Conservation (phyloP, 805 yeast species). For the Kuraishia ogatae region DNA sequence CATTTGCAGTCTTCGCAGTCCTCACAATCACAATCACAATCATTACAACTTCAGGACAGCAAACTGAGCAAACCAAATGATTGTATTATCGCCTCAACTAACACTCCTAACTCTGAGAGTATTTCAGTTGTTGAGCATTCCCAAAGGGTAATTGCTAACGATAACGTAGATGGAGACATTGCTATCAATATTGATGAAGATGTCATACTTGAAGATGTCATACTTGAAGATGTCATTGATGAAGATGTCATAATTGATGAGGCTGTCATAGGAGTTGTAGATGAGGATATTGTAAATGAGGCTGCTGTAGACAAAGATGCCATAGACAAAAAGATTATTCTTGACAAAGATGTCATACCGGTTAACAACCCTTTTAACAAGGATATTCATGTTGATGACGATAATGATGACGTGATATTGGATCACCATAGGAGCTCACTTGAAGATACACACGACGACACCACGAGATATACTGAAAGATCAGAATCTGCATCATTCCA, state of each 20-base stretch:
- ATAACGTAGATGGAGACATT: neutral
- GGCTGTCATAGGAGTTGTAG: neutral
- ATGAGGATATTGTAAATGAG: neutral
- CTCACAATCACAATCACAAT: no score
- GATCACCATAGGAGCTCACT: neutral
- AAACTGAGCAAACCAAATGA: no score
- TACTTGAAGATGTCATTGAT: no score
- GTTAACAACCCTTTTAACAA: no score
- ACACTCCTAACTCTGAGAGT: no score
- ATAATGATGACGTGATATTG: neutral
- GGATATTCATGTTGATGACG: no score
- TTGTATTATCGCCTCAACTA: no score
- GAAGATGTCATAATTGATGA: neutral
- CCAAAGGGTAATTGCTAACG: neutral
- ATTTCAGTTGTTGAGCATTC: no score
- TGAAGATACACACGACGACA: neutral
- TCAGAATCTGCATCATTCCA: neutral
- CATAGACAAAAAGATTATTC: no score
- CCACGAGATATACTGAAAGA: neutral
- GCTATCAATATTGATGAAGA: neutral
- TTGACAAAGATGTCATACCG: neutral
- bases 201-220: neutral
- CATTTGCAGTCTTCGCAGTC: no score
- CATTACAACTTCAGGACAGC: no score
- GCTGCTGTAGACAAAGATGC: neutral